These are phyloP conservation scores for Xylaria arbuscula DNA, from an alignment of 2,329 filamentous ascomycete genomes.

Conservation along the genomic window DNA sequence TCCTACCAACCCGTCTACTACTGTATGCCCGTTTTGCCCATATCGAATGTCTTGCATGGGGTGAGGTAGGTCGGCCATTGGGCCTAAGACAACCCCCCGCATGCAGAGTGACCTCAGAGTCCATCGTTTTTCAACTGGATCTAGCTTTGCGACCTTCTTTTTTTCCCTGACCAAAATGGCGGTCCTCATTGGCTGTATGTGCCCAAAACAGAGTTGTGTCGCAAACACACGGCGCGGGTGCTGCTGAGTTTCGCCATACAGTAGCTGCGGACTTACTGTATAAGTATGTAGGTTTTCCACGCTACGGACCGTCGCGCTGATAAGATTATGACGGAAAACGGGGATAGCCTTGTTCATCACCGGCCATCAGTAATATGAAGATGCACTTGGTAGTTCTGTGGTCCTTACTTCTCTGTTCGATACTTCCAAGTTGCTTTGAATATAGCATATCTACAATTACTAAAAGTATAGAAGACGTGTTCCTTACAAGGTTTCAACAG, in stretches of 20 bases:
- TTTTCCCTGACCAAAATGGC: background rate
- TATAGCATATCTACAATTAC: constrained; percentile 18
- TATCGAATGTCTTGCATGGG: constrained; percentile 16
- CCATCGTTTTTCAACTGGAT: constrained; percentile 12
- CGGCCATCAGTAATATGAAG: background rate
- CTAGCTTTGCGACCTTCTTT: background rate
- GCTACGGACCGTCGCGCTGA: background rate
- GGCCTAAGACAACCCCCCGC: constrained; percentile 9
- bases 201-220: background rate
- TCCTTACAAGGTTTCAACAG: background rate
- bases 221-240: background rate
- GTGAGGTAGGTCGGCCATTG: background rate
- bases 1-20: too few relatives aligned
- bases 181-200: background rate
- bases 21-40: too few relatives aligned
- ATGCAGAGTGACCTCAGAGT: constrained; percentile 27
- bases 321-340: background rate
- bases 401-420: background rate
- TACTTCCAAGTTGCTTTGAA: constrained; percentile 11
- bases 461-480: background rate
- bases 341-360: too few relatives aligned
- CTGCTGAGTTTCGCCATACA: background rate
- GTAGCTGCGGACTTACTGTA: too few relatives aligned
- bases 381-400: background rate
- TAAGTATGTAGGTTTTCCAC: background rate